Base-by-base conservation (phyloP, 2,329 filamentous ascomycete genomes). In the Alternaria viburni region DNA sequence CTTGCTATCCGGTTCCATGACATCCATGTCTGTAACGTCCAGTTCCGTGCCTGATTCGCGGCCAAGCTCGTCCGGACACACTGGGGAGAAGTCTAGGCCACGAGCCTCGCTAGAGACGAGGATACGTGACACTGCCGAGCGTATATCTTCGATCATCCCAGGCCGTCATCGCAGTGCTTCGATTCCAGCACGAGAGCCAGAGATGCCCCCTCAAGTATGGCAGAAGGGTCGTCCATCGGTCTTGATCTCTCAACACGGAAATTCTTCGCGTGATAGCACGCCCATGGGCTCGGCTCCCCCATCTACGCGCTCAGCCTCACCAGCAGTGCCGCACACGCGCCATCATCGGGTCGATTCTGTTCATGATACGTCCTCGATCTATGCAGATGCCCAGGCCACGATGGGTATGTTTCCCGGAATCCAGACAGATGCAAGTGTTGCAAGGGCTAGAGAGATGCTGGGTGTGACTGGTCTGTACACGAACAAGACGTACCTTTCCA, bases 141-240 rank as follows among this genome's bases (percentile, higher is more conserved):
- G n/a, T n/a, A 11, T 19, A 3, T n/a, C 55, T 30, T 17, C 51
- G 11, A 15, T 21, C 7, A 26, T 26, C 12, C 15, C 46, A 12
- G 25, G 2, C 4, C 26, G n/a, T 23, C 17, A 23, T 19, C 56
- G 26, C 3, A 54, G 49, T n/a, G 57, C 44, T 45, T 32, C 44
- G 5, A 30, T 13, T 7, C 23, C 41, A n/a, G 26, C 49, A 10
- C 44, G 43, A 2, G 60, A 59, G 10, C 26, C 15, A 11, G 68
- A 69, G 13, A 62, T 73, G 5, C 70, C 68, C 4, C 21, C 57
- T 43, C 6, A 51, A 9, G 62, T 72, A 4, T 73, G 70, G 70
- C 45, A 58, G 5, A 49, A 51, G 5, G 62, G 59, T 23, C 66
- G 65, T 28, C 64, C 69, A 8, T 70, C 65, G 13, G 12, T 68